These are phyloP conservation scores for Penicillium odoratum DNA, from an alignment of 495 filamentous ascomycete genomes.

Conservation along the genomic window DNA sequence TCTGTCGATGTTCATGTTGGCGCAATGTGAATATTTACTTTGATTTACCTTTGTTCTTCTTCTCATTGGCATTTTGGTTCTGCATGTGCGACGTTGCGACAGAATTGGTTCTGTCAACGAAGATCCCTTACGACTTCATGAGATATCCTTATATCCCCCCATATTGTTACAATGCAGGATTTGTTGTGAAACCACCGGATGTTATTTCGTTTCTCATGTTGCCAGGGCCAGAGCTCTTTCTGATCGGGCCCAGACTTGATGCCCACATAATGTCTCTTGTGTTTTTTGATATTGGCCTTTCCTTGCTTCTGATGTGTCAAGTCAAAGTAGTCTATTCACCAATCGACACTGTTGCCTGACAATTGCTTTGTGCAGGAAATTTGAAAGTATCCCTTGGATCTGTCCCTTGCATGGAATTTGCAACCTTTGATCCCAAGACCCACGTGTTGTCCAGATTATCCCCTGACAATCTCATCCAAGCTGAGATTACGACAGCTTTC, in stretches of 20 bases:
- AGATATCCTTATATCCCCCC: slow-evolving; percentile 18
- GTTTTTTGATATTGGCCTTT: slow-evolving; percentile 18
- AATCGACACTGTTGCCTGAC: slow-evolving; percentile 1
- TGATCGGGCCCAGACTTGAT: slow-evolving; percentile 8
- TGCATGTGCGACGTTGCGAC: neutral
- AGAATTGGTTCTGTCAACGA: slow-evolving; percentile 2
- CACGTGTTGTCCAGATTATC: slow-evolving; percentile 25
- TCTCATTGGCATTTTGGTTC: slow-evolving; percentile 1
- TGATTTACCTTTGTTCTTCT: slow-evolving; percentile 1
- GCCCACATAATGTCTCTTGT: slow-evolving; percentile 6
- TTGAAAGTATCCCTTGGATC: slow-evolving; percentile 5
- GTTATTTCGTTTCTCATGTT: slow-evolving; percentile 10
- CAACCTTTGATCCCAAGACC: slow-evolving; percentile 14
- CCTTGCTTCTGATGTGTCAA: slow-evolving; percentile 31
- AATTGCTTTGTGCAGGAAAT: slow-evolving; percentile 13
- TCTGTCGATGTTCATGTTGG: slow-evolving; percentile 10
- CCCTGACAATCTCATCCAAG: neutral
- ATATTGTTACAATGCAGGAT: slow-evolving; percentile 19
- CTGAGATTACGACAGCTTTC: slow-evolving; percentile 11
- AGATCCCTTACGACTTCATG: slow-evolving; percentile 26
- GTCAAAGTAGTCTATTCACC: slow-evolving; percentile 2
- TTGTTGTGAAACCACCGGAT: slow-evolving; percentile 2
- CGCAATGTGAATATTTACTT: slow-evolving; percentile 5
- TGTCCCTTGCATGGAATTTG: slow-evolving; percentile 22
- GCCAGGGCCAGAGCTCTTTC: slow-evolving; percentile 4